Evolutionary conservation across 495 filamentous ascomycete genomes (phyloP).

Genomic region (Tuber aestivum): DNA sequence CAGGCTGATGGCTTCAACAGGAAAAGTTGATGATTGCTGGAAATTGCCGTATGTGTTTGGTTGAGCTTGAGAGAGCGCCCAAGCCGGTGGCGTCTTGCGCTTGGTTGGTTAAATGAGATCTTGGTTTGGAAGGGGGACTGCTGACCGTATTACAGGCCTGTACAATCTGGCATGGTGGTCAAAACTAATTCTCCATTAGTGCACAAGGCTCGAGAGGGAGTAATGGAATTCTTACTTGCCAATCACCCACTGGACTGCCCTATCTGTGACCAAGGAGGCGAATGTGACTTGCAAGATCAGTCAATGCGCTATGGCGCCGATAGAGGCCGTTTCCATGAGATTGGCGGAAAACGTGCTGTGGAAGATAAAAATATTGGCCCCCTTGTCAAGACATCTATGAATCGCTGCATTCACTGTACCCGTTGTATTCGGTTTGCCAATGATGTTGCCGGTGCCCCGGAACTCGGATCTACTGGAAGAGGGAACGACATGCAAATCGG

Average conservation of each 20-base stretch:
- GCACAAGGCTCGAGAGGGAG: conserved; percentile 95
- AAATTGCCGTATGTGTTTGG: conserved; percentile 98
- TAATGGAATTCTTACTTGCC: conserved; percentile 96
- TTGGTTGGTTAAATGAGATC: conserved; percentile 47
- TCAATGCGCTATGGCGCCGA: conserved; percentile 98
- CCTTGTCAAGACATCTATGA: conserved; percentile 99
- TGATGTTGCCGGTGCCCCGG: conserved; percentile 90
- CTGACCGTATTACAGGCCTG: conserved; percentile 53
- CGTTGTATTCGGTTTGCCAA: conserved; percentile 96
- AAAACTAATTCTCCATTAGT: conserved; percentile 93
- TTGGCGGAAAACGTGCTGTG: conserved; percentile 87
- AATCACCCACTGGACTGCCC: conserved; percentile 98
- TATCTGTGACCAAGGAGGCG: conserved; percentile 96
- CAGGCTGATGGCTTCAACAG: conserved; percentile 43
- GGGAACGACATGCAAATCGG: conserved; percentile 97
- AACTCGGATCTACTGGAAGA: conserved; percentile 86
- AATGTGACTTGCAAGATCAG: conserved; percentile 98
- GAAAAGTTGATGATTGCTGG: conserved; percentile 93
- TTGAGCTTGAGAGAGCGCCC: conserved; percentile 90
- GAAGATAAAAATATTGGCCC: conserved; percentile 99
- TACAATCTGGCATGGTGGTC: conserved; percentile 96
- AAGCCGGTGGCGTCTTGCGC: conserved; percentile 98
- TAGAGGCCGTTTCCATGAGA: conserved; percentile 91
- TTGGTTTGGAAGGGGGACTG: conserved; percentile 3
- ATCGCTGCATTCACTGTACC: conserved; percentile 98